phyloP scores from a whole-genome alignment of 2,329 filamentous ascomycete species.

The Calonectria pseudoreteaudii region DNA sequence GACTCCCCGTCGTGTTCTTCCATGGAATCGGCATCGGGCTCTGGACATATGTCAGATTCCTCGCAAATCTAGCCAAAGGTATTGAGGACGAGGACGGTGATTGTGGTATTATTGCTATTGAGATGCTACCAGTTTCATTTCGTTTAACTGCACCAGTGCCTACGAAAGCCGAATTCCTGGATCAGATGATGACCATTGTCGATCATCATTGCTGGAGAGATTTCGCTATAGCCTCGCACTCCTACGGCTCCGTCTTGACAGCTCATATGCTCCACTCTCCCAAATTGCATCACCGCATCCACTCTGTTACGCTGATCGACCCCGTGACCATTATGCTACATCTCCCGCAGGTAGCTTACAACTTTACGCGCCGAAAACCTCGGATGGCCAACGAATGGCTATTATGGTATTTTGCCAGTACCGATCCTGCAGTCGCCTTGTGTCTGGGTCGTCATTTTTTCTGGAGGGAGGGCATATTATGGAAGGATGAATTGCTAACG shows the following conservation, averaged over 20 bases:
- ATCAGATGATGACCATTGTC: slow-evolving; percentile 68
- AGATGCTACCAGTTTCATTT: slow-evolving; percentile 74
- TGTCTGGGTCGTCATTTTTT: slow-evolving; percentile 76
- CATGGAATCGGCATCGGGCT: slow-evolving; percentile 79
- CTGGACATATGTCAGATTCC: slow-evolving; percentile 69
- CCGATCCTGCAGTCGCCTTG: slow-evolving; percentile 74
- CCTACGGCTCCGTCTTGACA: slow-evolving; percentile 73
- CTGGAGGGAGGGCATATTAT: slow-evolving; percentile 77
- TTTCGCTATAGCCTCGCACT: slow-evolving; percentile 72
- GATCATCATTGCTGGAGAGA: slow-evolving; percentile 66
- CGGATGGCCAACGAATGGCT: slow-evolving; percentile 75
- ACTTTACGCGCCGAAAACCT: slow-evolving; percentile 70
- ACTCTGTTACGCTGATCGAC: slow-evolving; percentile 62
- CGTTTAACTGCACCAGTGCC: slow-evolving; percentile 68
- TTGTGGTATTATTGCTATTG: slow-evolving; percentile 73
- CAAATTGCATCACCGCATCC: slow-evolving; percentile 62
- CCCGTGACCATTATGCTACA: slow-evolving; percentile 77
- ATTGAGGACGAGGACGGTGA: slow-evolving; percentile 48
- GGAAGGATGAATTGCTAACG: slow-evolving; percentile 71
- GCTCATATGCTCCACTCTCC: slow-evolving; percentile 70
- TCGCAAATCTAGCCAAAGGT: slow-evolving; percentile 61
- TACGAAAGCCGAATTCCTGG: slow-evolving; percentile 63
- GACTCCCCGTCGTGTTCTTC: slow-evolving; percentile 73
- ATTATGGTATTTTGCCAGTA: slow-evolving; percentile 77
- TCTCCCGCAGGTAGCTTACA: slow-evolving; percentile 77